Conservation (phyloP, 352 stramenopile genomes). For the Phytophthora pistaciae region DNA sequence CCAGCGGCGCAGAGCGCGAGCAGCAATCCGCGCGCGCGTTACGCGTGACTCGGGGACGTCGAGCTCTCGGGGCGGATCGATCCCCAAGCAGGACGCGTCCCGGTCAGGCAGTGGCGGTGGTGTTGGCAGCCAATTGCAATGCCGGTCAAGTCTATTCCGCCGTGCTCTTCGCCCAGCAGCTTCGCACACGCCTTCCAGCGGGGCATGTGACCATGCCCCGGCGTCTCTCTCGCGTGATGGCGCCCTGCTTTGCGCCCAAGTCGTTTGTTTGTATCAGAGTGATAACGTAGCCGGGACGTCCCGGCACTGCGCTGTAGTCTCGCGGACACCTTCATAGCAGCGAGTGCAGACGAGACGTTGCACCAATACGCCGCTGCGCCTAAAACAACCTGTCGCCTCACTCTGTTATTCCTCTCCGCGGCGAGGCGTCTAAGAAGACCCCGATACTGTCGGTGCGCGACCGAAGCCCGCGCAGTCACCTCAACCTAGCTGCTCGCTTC, state of each 20-base stretch:
- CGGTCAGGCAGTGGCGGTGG: not conserved
- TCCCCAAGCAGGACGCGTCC: not conserved
- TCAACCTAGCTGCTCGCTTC: not conserved
- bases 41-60: not conserved
- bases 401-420: slow-evolving; percentile 26
- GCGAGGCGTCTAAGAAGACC: slow-evolving; percentile 6
- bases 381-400: slow-evolving; percentile 20
- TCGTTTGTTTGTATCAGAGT: no score
- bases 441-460: not conserved
- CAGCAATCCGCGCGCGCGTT: not conserved
- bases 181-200: slow-evolving; percentile 16
- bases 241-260: slow-evolving; percentile 8
- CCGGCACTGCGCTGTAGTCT: not conserved
- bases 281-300: not conserved
- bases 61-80: not conserved
- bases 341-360: not conserved
- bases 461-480: not conserved
- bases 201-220: slow-evolving; percentile 4
- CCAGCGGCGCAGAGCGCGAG: slow-evolving; percentile 9
- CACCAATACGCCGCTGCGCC: slow-evolving; percentile 13
- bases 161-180: slow-evolving; percentile 12
- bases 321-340: not conserved
- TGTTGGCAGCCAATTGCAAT: not conserved
- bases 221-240: not conserved
- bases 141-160: slow-evolving; percentile 21